phyloP scores from a whole-genome alignment of 2,329 filamentous ascomycete genomes.

The Pseudogymnoascus sp. region DNA sequence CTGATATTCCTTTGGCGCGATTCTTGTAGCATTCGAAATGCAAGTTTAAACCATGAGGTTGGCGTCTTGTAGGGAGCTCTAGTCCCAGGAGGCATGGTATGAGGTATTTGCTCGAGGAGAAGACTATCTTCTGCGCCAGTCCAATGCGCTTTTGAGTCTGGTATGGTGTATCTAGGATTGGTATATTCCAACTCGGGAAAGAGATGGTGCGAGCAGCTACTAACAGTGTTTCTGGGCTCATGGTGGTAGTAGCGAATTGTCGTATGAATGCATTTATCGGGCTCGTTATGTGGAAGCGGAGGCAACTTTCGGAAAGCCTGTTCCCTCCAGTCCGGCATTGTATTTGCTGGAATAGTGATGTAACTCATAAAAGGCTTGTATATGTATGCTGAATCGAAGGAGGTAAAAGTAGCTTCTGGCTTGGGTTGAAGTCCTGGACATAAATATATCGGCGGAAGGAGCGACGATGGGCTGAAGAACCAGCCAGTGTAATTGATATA shows the following conservation, averaged over 20 bases:
- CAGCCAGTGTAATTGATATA: not conserved
- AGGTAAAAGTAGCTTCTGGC: not conserved
- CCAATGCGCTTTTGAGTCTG: not conserved
- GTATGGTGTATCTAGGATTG: not conserved
- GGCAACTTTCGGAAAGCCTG: not conserved
- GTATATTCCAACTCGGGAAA: not conserved
- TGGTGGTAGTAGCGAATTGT: not conserved
- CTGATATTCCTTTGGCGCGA: not conserved
- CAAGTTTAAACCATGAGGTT: not conserved
- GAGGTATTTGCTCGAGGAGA: not conserved
- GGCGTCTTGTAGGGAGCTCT: not conserved
- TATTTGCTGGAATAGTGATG: not conserved
- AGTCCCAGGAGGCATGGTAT: not conserved
- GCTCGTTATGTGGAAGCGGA: not conserved
- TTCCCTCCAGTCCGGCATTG: not conserved
- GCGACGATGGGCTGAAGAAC: not conserved
- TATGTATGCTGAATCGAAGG: not conserved
- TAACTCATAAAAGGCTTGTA: not conserved
- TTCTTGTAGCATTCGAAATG: not conserved
- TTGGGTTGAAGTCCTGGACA: not conserved
- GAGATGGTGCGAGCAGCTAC: not conserved
- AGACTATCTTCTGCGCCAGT: slow-evolving; percentile 1
- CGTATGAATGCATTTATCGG: not conserved
- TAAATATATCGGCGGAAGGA: not conserved
- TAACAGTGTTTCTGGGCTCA: not conserved